phyloP scores from a whole-genome alignment of 2,329 filamentous ascomycete species.

The Apiospora marii region DNA sequence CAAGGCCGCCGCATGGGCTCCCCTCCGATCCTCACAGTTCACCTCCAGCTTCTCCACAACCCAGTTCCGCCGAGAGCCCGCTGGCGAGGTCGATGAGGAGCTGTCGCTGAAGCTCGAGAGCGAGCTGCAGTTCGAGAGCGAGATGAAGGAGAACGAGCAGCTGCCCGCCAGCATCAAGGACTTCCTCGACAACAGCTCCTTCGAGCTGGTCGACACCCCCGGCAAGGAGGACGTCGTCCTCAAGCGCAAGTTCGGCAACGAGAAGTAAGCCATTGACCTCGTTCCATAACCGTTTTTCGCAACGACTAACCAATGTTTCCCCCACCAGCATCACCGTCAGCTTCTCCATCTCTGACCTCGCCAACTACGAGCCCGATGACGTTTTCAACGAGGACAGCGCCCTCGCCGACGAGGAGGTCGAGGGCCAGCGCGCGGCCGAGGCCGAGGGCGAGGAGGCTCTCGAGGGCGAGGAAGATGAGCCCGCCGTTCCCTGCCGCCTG shows the following conservation, averaged over 20 bases:
- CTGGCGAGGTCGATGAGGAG: constrained; percentile 73
- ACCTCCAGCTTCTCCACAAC: constrained; percentile 61
- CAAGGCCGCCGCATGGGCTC: constrained; percentile 54
- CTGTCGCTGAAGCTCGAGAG: constrained; percentile 85
- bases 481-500: constrained; percentile 79
- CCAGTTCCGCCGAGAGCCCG: constrained; percentile 50
- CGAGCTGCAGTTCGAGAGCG: constrained; percentile 84
- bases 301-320: constrained; percentile 32
- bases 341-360: constrained; percentile 86
- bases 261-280: constrained; percentile 69
- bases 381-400: constrained; percentile 63
- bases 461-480: constrained; percentile 55
- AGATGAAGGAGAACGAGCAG: constrained; percentile 77
- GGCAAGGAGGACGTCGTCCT: constrained; percentile 90
- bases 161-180: constrained; percentile 82
- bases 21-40: constrained; percentile 46
- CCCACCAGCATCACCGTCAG: constrained; percentile 73
- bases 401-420: constrained; percentile 62
- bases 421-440: constrained; percentile 48
- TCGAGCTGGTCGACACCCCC: constrained; percentile 80
- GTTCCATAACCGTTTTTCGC: constrained; percentile 13
- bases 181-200: constrained; percentile 86
- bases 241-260: constrained; percentile 82
- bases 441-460: constrained; percentile 62
- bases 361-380: constrained; percentile 69